Evolutionary conservation across 106 monocot genomes (phyloP).

Genomic region (Chionographis japonica): DNA sequence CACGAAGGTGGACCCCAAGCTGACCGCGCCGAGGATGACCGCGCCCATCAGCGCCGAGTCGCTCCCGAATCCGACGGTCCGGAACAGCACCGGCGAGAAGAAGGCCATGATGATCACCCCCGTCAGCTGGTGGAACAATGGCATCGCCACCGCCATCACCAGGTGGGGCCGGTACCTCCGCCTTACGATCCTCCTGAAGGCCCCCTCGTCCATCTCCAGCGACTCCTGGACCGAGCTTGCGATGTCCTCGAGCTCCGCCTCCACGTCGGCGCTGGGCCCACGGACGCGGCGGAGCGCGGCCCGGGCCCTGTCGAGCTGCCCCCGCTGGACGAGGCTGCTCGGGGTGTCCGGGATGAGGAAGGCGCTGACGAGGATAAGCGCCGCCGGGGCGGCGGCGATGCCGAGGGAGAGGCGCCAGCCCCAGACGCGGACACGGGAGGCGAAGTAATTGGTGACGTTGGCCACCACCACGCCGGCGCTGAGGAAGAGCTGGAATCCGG

Average conservation of each 20-base stretch:
- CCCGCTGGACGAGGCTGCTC: slow-evolving; percentile 38
- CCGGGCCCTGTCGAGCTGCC: slow-evolving; percentile 5
- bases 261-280: slow-evolving; percentile 21
- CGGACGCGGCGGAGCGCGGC: slow-evolving; percentile 22
- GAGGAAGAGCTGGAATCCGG: slow-evolving; percentile 36
- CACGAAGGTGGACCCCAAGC: slow-evolving; percentile 1
- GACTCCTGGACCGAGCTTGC: background rate
- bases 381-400: slow-evolving; percentile 34
- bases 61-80: slow-evolving; percentile 25
- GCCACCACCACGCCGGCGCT: slow-evolving; percentile 25
- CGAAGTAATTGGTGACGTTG: slow-evolving; percentile 9
- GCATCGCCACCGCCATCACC: slow-evolving; percentile 29
- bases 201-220: slow-evolving; percentile 6
- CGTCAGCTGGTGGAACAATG: slow-evolving; percentile 44
- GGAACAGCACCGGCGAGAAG: slow-evolving; percentile 40
- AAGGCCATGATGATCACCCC: slow-evolving; percentile 28
- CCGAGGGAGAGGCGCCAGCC: slow-evolving; percentile 59
- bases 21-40: slow-evolving; percentile 16
- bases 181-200: slow-evolving; percentile 20
- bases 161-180: slow-evolving; percentile 40
- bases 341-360: slow-evolving; percentile 52
- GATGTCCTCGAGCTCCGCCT: slow-evolving; percentile 32
- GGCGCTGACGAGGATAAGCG: slow-evolving; percentile 26
- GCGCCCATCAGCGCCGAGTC: slow-evolving; percentile 24
- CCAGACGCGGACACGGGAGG: slow-evolving; percentile 1